These are phyloP conservation scores for Dryadomyces quercus-mongolicae DNA, from an alignment of 2,329 filamentous ascomycete species.

Conservation along the genomic window DNA sequence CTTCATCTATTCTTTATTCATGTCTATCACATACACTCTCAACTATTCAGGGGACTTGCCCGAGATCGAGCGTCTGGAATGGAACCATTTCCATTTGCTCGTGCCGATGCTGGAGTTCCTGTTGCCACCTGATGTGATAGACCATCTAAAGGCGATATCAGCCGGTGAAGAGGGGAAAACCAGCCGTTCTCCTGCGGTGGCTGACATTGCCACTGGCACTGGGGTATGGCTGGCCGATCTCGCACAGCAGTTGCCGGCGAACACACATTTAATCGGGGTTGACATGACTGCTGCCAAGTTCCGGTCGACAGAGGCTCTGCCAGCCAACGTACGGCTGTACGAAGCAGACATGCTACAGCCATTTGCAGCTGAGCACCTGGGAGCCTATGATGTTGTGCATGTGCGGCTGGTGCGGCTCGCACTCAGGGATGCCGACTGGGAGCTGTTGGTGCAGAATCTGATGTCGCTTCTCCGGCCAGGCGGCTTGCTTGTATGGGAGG, in stretches of 20 bases:
- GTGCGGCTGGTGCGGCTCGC: constrained; percentile 5
- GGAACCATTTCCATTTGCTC: constrained; percentile 4
- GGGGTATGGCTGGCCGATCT: constrained; percentile 10
- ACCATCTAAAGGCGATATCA: neutral
- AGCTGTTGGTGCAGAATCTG: neutral
- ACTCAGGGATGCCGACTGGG: constrained; percentile 4
- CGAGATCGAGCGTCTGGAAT: constrained; percentile 9
- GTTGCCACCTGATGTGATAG: constrained; percentile 2
- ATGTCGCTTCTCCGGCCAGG: constrained; percentile 6
- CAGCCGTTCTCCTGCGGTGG: neutral
- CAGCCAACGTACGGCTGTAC: constrained; percentile 5
- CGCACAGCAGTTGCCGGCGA: constrained; percentile 1
- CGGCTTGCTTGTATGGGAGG: constrained; percentile 9
- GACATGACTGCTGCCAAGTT: constrained; percentile 7
- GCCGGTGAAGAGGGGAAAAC: neutral
- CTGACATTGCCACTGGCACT: constrained; percentile 8
- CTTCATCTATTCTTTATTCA: too few relatives aligned
- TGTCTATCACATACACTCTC: constrained; percentile 3
- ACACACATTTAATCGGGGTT: constrained; percentile 7
- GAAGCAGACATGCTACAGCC: neutral
- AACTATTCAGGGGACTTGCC: constrained; percentile 1
- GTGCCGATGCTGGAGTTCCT: constrained; percentile 3
- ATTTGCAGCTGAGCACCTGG: constrained; percentile 1
- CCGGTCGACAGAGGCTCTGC: constrained; percentile 1
- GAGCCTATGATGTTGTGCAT: constrained; percentile 8